Evolutionary conservation across 208 protist species (phyloP).

Genomic region (Acanthamoeba royreba): DNA sequence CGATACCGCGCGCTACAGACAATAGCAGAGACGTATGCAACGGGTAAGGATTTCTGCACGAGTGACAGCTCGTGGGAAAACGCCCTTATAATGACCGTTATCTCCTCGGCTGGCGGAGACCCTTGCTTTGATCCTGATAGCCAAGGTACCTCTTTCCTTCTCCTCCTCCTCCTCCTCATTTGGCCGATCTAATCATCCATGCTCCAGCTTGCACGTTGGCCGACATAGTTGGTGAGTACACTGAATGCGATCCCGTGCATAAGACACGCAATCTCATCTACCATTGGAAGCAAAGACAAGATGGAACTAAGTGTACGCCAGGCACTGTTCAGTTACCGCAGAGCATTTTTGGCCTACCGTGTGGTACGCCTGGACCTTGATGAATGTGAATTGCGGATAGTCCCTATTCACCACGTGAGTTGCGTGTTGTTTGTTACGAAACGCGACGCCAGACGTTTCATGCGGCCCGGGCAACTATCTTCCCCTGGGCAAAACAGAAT

Average conservation of each 20-base stretch:
- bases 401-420: background rate
- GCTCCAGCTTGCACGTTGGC: background rate
- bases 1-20: too few relatives aligned
- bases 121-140: background rate
- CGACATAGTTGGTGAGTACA: conserved; percentile 41
- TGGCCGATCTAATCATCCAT: background rate
- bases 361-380: background rate
- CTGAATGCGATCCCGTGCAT: background rate
- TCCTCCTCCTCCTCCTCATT: background rate
- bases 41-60: conserved; percentile 5
- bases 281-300: background rate
- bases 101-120: background rate
- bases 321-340: background rate
- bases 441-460: conserved; percentile 6
- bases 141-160: background rate
- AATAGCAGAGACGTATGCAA: background rate
- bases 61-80: background rate
- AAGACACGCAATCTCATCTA: conserved; percentile 45
- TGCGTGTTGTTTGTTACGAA: too few relatives aligned
- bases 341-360: conserved; percentile 11
- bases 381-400: background rate
- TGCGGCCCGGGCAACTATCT: conserved; percentile 1
- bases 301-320: background rate
- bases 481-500: background rate
- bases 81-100: background rate